phyloP scores from a whole-genome alignment of 2,329 filamentous ascomycete species.

The Epichloe gansuensis region DNA sequence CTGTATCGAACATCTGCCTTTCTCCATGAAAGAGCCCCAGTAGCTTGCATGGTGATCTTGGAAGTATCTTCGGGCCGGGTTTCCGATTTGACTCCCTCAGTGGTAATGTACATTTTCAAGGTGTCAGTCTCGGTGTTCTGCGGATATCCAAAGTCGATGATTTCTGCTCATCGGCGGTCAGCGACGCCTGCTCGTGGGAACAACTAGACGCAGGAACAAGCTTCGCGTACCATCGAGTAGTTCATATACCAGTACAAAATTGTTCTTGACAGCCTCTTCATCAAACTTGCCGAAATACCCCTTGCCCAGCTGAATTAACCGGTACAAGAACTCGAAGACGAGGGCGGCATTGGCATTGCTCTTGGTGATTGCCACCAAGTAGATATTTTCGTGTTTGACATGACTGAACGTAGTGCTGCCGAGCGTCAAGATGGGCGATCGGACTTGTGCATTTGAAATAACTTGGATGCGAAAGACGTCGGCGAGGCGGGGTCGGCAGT shows the following conservation, averaged over 20 bases:
- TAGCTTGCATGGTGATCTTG: slow-evolving; percentile 98
- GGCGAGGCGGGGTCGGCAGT: slow-evolving; percentile 92
- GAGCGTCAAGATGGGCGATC: slow-evolving; percentile 91
- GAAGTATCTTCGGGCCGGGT: slow-evolving; percentile 80
- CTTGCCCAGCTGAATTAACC: slow-evolving; percentile 77
- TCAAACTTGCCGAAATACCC: slow-evolving; percentile 99
- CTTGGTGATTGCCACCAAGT: slow-evolving; percentile 93
- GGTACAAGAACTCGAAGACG: slow-evolving; percentile 95
- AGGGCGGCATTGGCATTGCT: slow-evolving; percentile 98
- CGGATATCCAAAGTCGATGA: slow-evolving; percentile 96
- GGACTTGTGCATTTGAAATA: slow-evolving; percentile 95
- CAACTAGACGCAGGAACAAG: not conserved
- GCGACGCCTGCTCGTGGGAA: not conserved
- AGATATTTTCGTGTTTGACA: slow-evolving; percentile 99
- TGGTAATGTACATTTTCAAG: slow-evolving; percentile 99
- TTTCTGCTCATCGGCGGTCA: slow-evolving; percentile 47
- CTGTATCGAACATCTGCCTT: slow-evolving; percentile 97
- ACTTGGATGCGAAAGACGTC: slow-evolving; percentile 99
- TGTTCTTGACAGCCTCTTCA: slow-evolving; percentile 99
- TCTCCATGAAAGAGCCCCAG: slow-evolving; percentile 91
- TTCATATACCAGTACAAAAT: slow-evolving; percentile 98
- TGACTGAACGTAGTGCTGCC: slow-evolving; percentile 98
- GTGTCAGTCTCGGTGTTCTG: slow-evolving; percentile 99
- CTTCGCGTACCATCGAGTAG: slow-evolving; percentile 64
- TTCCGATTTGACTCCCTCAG: slow-evolving; percentile 93